Conservation (phyloP, 257 asterid genomes). For the Coffea canephora region DNA sequence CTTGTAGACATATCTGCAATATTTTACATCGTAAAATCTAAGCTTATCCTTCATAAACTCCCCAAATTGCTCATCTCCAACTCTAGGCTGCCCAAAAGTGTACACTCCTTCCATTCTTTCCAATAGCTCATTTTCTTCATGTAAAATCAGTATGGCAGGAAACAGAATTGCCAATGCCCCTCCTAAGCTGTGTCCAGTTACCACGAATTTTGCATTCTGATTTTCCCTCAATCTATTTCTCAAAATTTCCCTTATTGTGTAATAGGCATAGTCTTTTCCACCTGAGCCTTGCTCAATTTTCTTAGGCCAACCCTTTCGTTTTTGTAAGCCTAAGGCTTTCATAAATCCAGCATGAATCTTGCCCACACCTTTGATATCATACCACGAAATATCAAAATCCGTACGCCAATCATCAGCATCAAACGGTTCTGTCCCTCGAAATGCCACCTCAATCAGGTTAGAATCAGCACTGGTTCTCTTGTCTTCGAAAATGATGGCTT, state of each 20-base stretch:
- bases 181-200: conserved; percentile 80
- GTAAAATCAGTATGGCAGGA: conserved; percentile 37
- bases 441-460: conserved; percentile 46
- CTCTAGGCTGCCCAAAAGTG: conserved; percentile 84
- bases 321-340: conserved; percentile 66
- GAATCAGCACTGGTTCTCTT: conserved; percentile 19
- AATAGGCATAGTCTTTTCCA: conserved; percentile 46
- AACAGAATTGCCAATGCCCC: conserved; percentile 67
- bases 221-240: conserved; percentile 33
- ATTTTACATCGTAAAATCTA: conserved; percentile 32
- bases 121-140: conserved; percentile 51
- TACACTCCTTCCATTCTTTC: conserved; percentile 60
- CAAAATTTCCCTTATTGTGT: conserved; percentile 45
- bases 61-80: conserved; percentile 67
- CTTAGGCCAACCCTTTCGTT: conserved; percentile 49
- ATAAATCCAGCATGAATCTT: conserved; percentile 60
- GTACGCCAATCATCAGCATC: conserved; percentile 52
- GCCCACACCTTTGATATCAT: conserved; percentile 44
- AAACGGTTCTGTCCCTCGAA: conserved; percentile 66
- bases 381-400: conserved; percentile 67
- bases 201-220: conserved; percentile 36
- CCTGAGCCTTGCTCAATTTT: conserved; percentile 16
- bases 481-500: conserved; percentile 50
- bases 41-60: conserved; percentile 51
- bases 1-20: conserved; percentile 52